Conservation (phyloP, 768 basidiomycete genomes). For the Leccinum fibrillosum region DNA sequence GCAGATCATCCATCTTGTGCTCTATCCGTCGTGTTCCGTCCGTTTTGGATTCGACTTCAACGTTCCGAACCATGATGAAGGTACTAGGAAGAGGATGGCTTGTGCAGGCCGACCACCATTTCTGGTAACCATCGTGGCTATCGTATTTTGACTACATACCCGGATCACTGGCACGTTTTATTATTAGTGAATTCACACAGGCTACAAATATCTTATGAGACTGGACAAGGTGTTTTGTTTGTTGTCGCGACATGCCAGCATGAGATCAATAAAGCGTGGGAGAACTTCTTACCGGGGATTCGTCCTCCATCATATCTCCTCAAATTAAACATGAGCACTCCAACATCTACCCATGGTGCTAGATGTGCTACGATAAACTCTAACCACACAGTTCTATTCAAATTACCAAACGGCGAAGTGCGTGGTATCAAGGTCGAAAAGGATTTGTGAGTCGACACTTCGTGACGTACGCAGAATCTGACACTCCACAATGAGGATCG, state of each 20-base stretch:
- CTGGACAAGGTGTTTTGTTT: too few species aligned
- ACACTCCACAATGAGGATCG: constrained; percentile 42
- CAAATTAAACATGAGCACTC: constrained; percentile 14
- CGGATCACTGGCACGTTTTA: too few species aligned
- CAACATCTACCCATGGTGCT: constrained; percentile 5
- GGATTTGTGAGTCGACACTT: constrained; percentile 53
- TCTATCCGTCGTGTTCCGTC: background rate
- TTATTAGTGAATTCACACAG: too few species aligned
- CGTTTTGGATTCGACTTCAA: background rate
- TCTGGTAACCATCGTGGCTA: background rate
- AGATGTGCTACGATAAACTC: constrained; percentile 45
- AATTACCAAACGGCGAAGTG: constrained; percentile 76
- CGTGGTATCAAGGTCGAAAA: constrained; percentile 70
- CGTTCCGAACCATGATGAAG: constrained; percentile 12
- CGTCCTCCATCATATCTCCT: background rate
- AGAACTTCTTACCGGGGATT: background rate
- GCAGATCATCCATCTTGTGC: constrained; percentile 27
- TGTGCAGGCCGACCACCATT: background rate
- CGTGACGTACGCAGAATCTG: background rate
- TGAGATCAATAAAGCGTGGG: too few species aligned
- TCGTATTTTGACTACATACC: background rate
- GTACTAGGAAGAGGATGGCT: background rate
- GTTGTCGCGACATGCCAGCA: too few species aligned
- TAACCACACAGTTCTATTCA: constrained; percentile 77
- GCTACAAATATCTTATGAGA: too few species aligned